Evolutionary conservation across 192 early-diverging fungal species (phyloP), one percentile per base, ranked within the genome.

Genomic region (Rhizoclosmatium globosum): DNA sequence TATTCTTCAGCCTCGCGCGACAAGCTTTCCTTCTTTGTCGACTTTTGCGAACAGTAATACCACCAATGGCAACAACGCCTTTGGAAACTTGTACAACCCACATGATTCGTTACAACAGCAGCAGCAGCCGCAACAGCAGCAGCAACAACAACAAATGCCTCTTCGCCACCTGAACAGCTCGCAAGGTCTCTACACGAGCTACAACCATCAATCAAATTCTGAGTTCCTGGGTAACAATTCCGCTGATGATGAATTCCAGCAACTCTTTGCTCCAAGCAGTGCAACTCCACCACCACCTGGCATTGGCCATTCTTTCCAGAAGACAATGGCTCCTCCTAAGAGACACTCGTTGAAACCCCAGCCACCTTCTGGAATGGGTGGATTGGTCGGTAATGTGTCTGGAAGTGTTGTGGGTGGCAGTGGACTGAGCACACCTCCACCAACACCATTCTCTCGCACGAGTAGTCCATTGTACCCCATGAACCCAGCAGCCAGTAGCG

Each of bases 21-120:
- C 67, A 46, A 42, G 31, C 13, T 68, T 46, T 46, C 67, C 67
- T 68, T 68, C 67, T 13, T 13, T 68, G 44, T 68, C 67, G 15
- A 17, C 67, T 7, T 47, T 68, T 21, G 68, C 41, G 31, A 78
- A 19, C 69, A 82, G 19, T 21, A 67, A 43, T 64, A 44, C 53
- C 48, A 74, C 19, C 66, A 44, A 7, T 68, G 23, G 19, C 57
- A 53, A 53, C 50, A 17, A 17, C 6, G 17, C 50, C 50, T 13
- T 13, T 53, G 50, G 50, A 53, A 68, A 46, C 44, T 68, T 68
- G 67, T 68, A 68, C 23, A 23, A 41, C 15, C 47, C 13, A 7
- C 69, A 77, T 7, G 71, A 79, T 56, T 41, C 41, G 15, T 48
- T 59, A 68, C 70, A 62, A 64, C 77, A 73, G 6, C 76, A 61